phyloP scores from a whole-genome alignment of 2,329 filamentous ascomycete species.

The Aspergillus jensenii region DNA sequence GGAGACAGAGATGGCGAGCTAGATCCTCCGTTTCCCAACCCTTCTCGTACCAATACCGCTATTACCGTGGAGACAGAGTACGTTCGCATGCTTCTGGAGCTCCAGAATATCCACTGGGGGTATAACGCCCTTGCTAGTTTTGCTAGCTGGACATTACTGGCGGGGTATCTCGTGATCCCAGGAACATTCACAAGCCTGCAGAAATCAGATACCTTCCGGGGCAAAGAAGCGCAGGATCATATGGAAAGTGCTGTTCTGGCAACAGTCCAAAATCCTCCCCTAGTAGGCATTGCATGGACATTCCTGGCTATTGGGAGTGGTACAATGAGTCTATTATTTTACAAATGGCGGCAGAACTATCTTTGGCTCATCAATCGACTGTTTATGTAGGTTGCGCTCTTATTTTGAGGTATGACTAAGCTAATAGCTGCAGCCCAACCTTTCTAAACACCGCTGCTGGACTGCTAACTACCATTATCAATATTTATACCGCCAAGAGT shows the following conservation, averaged over 20 bases:
- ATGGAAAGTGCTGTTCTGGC: conserved; percentile 31
- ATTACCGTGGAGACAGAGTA: conserved; percentile 39
- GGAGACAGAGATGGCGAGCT: too few species aligned
- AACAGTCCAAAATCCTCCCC: conserved; percentile 37
- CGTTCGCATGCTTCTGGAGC: conserved; percentile 48
- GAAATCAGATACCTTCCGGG: conserved; percentile 24
- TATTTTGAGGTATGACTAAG: background rate
- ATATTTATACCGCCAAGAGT: conserved; percentile 50
- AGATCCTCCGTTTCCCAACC: too few species aligned
- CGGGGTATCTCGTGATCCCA: conserved; percentile 54
- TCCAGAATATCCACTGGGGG: conserved; percentile 47
- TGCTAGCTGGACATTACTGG: conserved; percentile 53
- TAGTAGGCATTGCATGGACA: conserved; percentile 47
- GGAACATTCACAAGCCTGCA: conserved; percentile 52
- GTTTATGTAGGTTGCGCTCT: conserved; percentile 39
- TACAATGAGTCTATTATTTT: conserved; percentile 48
- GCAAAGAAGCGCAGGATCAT: conserved; percentile 26
- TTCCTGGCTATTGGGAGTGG: conserved; percentile 43
- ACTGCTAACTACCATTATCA: conserved; percentile 50
- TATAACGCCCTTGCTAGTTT: conserved; percentile 51
- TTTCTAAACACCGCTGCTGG: conserved; percentile 52
- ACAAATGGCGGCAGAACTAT: conserved; percentile 50
- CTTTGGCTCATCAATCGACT: conserved; percentile 56
- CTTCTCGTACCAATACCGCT: background rate
- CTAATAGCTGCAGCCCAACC: conserved; percentile 26